Evolutionary conservation across 2,329 filamentous ascomycete species (phyloP).

Genomic region (Mycosphaerella arachidis): DNA sequence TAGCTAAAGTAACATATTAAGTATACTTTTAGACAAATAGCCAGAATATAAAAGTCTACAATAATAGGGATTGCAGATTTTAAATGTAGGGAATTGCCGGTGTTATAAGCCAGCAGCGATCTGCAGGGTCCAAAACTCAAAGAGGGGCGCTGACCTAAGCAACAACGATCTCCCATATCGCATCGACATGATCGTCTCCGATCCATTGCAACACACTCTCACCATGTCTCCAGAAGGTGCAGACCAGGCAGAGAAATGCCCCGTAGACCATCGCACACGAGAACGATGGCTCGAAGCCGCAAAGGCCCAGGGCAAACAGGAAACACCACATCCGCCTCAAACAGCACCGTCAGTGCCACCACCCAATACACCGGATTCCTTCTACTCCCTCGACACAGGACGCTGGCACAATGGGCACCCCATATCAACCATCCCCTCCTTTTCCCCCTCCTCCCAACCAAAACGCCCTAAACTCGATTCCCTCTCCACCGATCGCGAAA

Average conservation of each 20-base stretch:
- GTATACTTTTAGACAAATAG: no score
- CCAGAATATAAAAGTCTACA: no score
- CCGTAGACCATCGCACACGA: constrained; percentile 85
- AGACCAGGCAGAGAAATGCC: constrained; percentile 56
- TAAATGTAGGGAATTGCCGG: no score
- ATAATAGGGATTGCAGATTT: no score
- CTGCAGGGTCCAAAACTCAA: background rate
- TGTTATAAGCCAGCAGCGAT: background rate
- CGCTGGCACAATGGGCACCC: constrained; percentile 27
- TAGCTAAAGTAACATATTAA: no score
- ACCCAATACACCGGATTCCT: background rate
- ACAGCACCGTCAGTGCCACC: constrained; percentile 15
- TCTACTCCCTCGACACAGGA: constrained; percentile 30
- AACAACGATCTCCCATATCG: background rate
- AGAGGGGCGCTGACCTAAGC: background rate
- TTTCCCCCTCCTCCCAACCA: constrained; percentile 23
- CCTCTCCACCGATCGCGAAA: constrained; percentile 64
- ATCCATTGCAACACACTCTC: background rate
- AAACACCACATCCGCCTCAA: constrained; percentile 8
- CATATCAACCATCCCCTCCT: constrained; percentile 12
- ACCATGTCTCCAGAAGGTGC: constrained; percentile 30
- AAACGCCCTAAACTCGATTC: constrained; percentile 28
- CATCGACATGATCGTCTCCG: background rate
- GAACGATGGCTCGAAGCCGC: constrained; percentile 79
- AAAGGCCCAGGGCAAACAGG: constrained; percentile 37